phyloP scores from a whole-genome alignment of 2,329 filamentous ascomycete species.

The Pseudonectria foliicola region DNA sequence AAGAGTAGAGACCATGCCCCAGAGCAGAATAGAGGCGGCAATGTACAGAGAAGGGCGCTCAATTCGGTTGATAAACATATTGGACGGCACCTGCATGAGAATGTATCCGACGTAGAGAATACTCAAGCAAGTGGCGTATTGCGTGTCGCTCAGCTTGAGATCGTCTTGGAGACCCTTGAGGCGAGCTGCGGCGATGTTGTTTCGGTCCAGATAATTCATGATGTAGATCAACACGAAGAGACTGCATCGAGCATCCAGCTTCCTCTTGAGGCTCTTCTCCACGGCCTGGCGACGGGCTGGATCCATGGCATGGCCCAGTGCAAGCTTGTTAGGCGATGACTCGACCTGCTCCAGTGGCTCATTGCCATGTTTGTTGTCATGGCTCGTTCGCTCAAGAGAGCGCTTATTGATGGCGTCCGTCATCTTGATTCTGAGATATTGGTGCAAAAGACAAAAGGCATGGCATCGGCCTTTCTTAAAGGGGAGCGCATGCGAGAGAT shows the following conservation, averaged over 20 bases:
- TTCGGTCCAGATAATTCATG: constrained; percentile 62
- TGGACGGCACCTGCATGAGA: constrained; percentile 55
- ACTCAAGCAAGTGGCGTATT: constrained; percentile 57
- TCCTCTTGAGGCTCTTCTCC: constrained; percentile 61
- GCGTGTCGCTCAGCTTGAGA: constrained; percentile 43
- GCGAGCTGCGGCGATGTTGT: constrained; percentile 61
- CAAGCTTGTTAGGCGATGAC: too few relatives aligned
- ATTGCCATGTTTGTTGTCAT: too few relatives aligned
- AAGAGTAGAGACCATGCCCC: constrained; percentile 53
- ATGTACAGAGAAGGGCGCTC: constrained; percentile 46
- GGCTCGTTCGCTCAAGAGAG: too few relatives aligned
- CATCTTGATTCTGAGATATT: too few relatives aligned
- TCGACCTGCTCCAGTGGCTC: too few relatives aligned
- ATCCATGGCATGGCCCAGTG: constrained; percentile 17
- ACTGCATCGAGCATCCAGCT: constrained; percentile 62
- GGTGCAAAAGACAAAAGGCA: too few relatives aligned
- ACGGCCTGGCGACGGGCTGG: constrained; percentile 45
- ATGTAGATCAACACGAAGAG: constrained; percentile 71
- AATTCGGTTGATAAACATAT: constrained; percentile 51
- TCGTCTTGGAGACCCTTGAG: constrained; percentile 59
- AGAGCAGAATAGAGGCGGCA: constrained; percentile 45
- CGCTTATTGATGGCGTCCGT: too few relatives aligned
- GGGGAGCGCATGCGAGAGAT: too few relatives aligned
- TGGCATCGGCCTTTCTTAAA: too few relatives aligned
- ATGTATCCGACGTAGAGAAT: constrained; percentile 63